Evolutionary conservation across 2,329 filamentous ascomycete genomes (phyloP).

Genomic region (Nemania diffusa): DNA sequence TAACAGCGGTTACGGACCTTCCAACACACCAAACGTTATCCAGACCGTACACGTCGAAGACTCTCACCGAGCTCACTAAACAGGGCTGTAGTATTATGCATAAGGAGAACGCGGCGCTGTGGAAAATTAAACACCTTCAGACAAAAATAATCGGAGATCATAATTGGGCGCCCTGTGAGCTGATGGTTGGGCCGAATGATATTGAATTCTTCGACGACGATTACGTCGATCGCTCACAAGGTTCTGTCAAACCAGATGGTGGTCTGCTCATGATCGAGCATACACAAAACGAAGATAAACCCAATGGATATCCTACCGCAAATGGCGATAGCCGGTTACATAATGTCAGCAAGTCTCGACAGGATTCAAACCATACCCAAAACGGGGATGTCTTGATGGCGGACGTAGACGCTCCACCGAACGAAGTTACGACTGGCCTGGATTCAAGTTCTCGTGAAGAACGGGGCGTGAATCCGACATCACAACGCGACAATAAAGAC

Average conservation of each 20-base stretch:
- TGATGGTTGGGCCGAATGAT: slow-evolving; percentile 67
- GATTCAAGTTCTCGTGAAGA: slow-evolving; percentile 38
- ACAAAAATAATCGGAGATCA: slow-evolving; percentile 80
- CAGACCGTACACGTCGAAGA: slow-evolving; percentile 77
- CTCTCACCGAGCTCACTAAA: slow-evolving; percentile 74
- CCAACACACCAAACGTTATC: slow-evolving; percentile 79
- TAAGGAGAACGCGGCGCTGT: slow-evolving; percentile 77
- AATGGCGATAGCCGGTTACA: slow-evolving; percentile 40
- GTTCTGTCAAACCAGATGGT: slow-evolving; percentile 40
- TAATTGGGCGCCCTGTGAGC: slow-evolving; percentile 71
- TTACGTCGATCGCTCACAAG: slow-evolving; percentile 48
- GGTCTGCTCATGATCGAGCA: slow-evolving; percentile 40
- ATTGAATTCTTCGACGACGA: slow-evolving; percentile 64
- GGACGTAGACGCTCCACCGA: slow-evolving; percentile 41
- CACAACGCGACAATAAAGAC: slow-evolving; percentile 9
- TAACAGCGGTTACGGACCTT: slow-evolving; percentile 79
- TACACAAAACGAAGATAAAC: slow-evolving; percentile 33
- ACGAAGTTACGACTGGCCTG: slow-evolving; percentile 37
- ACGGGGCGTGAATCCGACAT: slow-evolving; percentile 17
- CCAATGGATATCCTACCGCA: slow-evolving; percentile 36
- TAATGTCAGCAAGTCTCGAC: slow-evolving; percentile 25
- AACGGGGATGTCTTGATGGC: slow-evolving; percentile 46
- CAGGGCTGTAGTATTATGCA: slow-evolving; percentile 78
- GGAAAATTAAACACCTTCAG: slow-evolving; percentile 78
- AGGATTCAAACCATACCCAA: slow-evolving; percentile 28